These are phyloP conservation scores for Gynostemma pentaphyllum DNA, from an alignment of 306 rosid species.

Conservation along the genomic window DNA sequence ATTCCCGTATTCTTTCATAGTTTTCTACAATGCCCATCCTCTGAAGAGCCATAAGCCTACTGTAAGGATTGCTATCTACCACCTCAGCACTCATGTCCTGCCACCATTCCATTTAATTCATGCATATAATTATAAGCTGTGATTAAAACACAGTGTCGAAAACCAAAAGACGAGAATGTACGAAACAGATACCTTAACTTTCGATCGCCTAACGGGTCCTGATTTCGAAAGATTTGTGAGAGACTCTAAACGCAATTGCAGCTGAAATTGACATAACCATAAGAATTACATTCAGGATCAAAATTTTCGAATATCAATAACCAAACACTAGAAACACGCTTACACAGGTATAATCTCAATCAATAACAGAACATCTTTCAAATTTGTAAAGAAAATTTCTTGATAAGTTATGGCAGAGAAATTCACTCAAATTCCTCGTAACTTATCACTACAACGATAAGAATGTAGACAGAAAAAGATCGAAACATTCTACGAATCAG, in stretches of 20 bases:
- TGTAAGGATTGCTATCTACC: constrained; percentile 91
- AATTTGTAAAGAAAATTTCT: background rate
- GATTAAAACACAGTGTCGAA: background rate
- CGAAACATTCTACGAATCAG: background rate
- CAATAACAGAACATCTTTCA: background rate
- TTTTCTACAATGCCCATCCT: constrained; percentile 95
- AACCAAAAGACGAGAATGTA: background rate
- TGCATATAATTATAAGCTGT: constrained; percentile 1
- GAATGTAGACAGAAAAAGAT: background rate
- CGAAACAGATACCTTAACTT: constrained; percentile 55
- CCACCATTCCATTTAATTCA: constrained; percentile 17
- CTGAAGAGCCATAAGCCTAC: constrained; percentile 99
- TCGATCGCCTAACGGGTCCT: constrained; percentile 49
- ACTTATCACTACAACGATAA: background rate
- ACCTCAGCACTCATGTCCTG: constrained; percentile 98
- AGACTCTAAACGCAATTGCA: constrained; percentile 49
- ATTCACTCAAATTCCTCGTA: background rate
- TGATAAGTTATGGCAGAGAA: background rate
- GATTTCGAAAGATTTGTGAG: constrained; percentile 40
- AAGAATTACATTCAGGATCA: background rate
- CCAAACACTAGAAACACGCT: background rate
- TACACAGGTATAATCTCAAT: background rate
- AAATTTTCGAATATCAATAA: background rate
- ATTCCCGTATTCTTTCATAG: constrained; percentile 82
- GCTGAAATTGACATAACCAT: constrained; percentile 19